These are phyloP conservation scores for Tilletiopsis washingtonensis DNA, from an alignment of 1,284 basidiomycete genomes.

Conservation along the genomic window DNA sequence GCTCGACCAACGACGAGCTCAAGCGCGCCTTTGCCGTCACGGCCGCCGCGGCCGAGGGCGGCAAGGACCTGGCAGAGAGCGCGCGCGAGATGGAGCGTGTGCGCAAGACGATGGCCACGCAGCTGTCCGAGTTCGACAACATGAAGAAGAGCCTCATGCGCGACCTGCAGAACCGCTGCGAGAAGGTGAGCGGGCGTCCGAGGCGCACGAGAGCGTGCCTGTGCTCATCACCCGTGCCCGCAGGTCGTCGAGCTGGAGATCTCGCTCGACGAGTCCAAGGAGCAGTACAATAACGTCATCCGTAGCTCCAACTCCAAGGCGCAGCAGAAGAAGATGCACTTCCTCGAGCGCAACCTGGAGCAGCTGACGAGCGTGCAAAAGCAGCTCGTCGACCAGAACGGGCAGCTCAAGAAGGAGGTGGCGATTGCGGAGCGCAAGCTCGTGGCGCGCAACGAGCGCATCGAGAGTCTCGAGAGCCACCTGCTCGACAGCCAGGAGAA, in stretches of 20 bases:
- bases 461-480: constrained; percentile 69
- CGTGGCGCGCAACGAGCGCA: constrained; percentile 90
- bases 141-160: constrained; percentile 99
- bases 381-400: constrained; percentile 98
- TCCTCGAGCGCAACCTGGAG: constrained; percentile 93
- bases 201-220: neutral
- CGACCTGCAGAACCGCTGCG: constrained; percentile 97
- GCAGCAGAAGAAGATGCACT: constrained; percentile 99
- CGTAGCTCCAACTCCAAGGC: constrained; percentile 95
- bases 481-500: constrained; percentile 88
- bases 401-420: constrained; percentile 92
- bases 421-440: constrained; percentile 94
- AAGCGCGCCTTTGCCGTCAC: constrained; percentile 82
- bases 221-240: constrained; percentile 1
- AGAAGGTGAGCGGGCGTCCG: constrained; percentile 64
- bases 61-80: constrained; percentile 84
- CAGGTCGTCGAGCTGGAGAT: constrained; percentile 99
- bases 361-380: constrained; percentile 94
- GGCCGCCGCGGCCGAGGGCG: constrained; percentile 88
- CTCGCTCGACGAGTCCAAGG: constrained; percentile 94
- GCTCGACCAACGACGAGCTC: constrained; percentile 93
- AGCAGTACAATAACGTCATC: constrained; percentile 98
- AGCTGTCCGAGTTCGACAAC: constrained; percentile 94
- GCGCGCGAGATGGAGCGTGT: constrained; percentile 95
- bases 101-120: constrained; percentile 90